Evolutionary conservation across 1,284 basidiomycete species (phyloP).

Genomic region (Microbotryomycetes sp.): DNA sequence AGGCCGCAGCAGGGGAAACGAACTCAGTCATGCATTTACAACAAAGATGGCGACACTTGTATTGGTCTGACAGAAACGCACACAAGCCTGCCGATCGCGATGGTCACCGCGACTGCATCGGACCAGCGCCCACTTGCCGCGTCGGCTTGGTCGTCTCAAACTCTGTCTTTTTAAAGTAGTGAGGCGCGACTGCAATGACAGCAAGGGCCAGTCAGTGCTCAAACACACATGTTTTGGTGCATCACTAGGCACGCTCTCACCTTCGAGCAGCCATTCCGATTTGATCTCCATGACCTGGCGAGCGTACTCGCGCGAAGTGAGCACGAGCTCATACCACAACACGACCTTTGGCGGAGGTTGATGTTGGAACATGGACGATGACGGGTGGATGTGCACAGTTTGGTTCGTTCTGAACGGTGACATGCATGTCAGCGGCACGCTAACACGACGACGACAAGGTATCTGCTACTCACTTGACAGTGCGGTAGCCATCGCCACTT

Average conservation of each 20-base stretch:
- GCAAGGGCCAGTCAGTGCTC: background rate
- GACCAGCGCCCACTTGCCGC: slow-evolving; percentile 60
- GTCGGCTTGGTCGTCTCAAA: slow-evolving; percentile 57
- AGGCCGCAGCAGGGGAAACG: too few species aligned
- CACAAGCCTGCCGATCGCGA: too few species aligned
- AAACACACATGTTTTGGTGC: slow-evolving; percentile 5
- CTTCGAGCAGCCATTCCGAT: slow-evolving; percentile 84
- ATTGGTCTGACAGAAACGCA: too few species aligned
- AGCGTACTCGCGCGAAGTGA: slow-evolving; percentile 52
- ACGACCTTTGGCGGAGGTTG: slow-evolving; percentile 87
- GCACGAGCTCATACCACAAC: slow-evolving; percentile 82
- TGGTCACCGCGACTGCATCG: background rate
- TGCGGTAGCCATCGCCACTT: slow-evolving; percentile 37
- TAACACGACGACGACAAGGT: background rate
- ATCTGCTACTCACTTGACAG: slow-evolving; percentile 34
- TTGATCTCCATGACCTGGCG: slow-evolving; percentile 98
- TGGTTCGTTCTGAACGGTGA: slow-evolving; percentile 78
- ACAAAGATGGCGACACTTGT: too few species aligned
- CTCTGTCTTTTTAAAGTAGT: slow-evolving; percentile 85
- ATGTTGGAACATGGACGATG: slow-evolving; percentile 86
- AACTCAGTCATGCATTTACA: too few species aligned
- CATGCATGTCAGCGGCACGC: background rate
- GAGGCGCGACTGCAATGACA: slow-evolving; percentile 64
- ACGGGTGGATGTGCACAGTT: slow-evolving; percentile 93
- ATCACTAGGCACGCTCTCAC: slow-evolving; percentile 44